phyloP scores from a whole-genome alignment of 352 stramenopile genomes.

The Phytopythium cucurbitacearum region DNA sequence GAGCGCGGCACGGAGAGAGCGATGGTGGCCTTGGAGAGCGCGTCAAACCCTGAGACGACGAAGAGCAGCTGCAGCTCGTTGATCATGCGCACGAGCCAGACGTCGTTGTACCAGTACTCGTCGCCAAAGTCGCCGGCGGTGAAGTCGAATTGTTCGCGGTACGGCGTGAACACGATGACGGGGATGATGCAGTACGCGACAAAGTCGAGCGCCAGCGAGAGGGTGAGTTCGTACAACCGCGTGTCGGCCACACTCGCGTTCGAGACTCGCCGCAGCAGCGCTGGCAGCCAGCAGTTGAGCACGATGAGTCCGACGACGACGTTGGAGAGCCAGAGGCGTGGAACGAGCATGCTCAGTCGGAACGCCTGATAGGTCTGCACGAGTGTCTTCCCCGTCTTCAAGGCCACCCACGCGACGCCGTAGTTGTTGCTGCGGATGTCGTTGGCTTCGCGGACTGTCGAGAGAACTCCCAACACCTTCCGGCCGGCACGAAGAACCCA shows the following conservation, averaged over 20 bases:
- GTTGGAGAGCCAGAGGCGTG: conserved; percentile 12
- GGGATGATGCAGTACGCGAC: conserved; percentile 15
- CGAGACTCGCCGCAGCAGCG: conserved; percentile 8
- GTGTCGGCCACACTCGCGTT: conserved; percentile 2
- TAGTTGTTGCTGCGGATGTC: conserved; percentile 6
- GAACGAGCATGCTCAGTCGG: conserved; percentile 21
- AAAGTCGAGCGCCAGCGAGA: conserved; percentile 18
- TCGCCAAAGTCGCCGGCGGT: conserved; percentile 8
- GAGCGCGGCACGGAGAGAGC: conserved; percentile 6
- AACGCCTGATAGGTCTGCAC: conserved; percentile 21
- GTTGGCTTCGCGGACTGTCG: background rate
- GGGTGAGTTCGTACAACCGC: conserved; percentile 11
- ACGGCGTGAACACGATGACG: conserved; percentile 6
- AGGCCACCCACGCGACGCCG: conserved; percentile 3
- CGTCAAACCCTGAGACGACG: conserved; percentile 15
- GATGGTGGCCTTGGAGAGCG: conserved; percentile 15
- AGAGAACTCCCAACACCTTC: background rate
- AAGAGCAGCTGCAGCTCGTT: conserved; percentile 24
- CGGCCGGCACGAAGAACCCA: background rate
- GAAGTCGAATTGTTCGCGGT: conserved; percentile 11
- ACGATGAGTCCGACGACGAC: conserved; percentile 16
- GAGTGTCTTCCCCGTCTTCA: conserved; percentile 16
- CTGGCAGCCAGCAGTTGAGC: conserved; percentile 22
- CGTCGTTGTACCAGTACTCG: conserved; percentile 20
- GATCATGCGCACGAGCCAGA: conserved; percentile 21